Conservation (phyloP, 2,329 filamentous ascomycete genomes). For the Emergomyces orientalis region DNA sequence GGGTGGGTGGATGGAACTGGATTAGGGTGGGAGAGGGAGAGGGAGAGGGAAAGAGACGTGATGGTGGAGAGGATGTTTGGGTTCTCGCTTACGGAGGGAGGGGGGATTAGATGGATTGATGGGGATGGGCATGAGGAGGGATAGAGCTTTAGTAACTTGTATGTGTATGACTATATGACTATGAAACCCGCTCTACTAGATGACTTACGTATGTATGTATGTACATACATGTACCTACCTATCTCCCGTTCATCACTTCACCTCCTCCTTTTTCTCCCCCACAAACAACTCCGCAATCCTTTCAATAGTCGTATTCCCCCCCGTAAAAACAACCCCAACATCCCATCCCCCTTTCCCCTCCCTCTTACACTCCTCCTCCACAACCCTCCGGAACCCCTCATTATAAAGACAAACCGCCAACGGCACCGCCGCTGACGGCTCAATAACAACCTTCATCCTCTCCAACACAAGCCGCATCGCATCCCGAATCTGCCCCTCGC, state of each 20-base stretch:
- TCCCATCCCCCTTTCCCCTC: constrained; percentile 70
- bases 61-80: constrained; percentile 9
- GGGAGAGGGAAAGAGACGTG: constrained; percentile 23
- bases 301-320: constrained; percentile 57
- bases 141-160: not conserved
- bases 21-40: constrained; percentile 27
- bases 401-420: constrained; percentile 76
- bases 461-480: constrained; percentile 74
- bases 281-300: constrained; percentile 49
- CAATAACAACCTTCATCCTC: constrained; percentile 80
- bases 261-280: not conserved
- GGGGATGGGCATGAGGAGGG: not conserved
- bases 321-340: constrained; percentile 51
- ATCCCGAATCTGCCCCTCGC: constrained; percentile 69
- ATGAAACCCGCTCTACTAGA: not conserved
- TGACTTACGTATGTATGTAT: too few relatives aligned
- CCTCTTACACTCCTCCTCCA: constrained; percentile 55
- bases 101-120: constrained; percentile 4
- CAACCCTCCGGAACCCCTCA: constrained; percentile 66
- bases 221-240: too few relatives aligned
- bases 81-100: constrained; percentile 10
- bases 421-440: constrained; percentile 78
- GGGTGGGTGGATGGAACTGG: constrained; percentile 27
- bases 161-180: not conserved
- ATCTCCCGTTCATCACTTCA: not conserved